Conservation (phyloP, 805 yeast species). For the Candida ipomoeae region DNA sequence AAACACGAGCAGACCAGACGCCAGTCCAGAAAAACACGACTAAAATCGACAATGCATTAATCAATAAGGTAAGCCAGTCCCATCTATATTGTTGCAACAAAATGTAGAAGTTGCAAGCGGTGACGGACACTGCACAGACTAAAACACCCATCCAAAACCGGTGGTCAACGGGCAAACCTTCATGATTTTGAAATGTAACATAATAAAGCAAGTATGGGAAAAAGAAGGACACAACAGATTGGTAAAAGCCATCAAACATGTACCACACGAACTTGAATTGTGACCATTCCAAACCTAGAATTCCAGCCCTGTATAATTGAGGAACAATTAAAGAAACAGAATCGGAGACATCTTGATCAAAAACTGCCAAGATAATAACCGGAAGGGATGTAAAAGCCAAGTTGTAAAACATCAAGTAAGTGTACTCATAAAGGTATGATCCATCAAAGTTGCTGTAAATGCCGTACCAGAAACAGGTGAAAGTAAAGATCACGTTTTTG, state of each 20-base stretch:
- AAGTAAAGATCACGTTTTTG: slow-evolving; percentile 71
- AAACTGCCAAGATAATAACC: slow-evolving; percentile 69
- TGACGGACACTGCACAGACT: slow-evolving; percentile 56
- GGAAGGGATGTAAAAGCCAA: slow-evolving; percentile 82
- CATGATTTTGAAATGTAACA: slow-evolving; percentile 34
- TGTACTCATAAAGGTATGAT: slow-evolving; percentile 70
- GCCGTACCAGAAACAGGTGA: slow-evolving; percentile 79
- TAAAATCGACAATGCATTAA: slow-evolving; percentile 51
- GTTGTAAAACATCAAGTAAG: slow-evolving; percentile 75
- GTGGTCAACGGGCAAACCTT: slow-evolving; percentile 60
- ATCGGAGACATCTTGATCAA: slow-evolving; percentile 77
- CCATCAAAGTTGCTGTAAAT: slow-evolving; percentile 74
- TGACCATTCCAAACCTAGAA: slow-evolving; percentile 67
- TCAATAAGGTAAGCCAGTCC: slow-evolving; percentile 65
- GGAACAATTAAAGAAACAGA: slow-evolving; percentile 69
- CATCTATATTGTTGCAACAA: slow-evolving; percentile 67
- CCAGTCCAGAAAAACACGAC: slow-evolving; percentile 74
- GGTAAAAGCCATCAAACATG: slow-evolving; percentile 75
- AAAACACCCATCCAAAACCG: slow-evolving; percentile 69
- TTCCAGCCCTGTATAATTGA: slow-evolving; percentile 70
- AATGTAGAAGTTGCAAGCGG: slow-evolving; percentile 63
- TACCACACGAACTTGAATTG: slow-evolving; percentile 65
- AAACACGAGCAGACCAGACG: slow-evolving; percentile 57
- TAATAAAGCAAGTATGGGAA: slow-evolving; percentile 58
- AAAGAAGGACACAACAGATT: slow-evolving; percentile 66